Evolutionary conservation across 23 red algal species (phyloP).

Genomic region (Pyropia haitanensis): DNA sequence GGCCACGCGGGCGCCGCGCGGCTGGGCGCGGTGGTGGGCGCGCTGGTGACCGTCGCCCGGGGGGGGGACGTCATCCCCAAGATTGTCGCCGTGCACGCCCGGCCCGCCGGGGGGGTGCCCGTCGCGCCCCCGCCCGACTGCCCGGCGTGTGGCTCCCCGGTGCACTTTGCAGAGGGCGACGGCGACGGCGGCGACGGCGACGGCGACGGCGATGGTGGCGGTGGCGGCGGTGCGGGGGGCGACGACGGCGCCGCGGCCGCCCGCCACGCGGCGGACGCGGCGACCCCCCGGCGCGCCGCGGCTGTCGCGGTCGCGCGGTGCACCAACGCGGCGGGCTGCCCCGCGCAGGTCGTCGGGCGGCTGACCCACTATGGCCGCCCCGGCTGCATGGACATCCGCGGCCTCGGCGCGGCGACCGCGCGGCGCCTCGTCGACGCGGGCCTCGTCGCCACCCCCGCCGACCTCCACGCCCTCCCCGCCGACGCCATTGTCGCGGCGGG

Average conservation of each 20-base stretch:
- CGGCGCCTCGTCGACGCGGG: constrained; percentile 38
- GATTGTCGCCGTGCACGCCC: constrained; percentile 19
- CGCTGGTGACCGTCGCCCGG: constrained; percentile 37
- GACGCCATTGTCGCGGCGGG: constrained; percentile 28
- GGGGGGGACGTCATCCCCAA: constrained; percentile 81
- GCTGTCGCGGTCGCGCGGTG: constrained; percentile 9
- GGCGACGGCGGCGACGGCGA: constrained; percentile 10
- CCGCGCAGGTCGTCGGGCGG: constrained; percentile 24
- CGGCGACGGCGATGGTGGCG: not conserved
- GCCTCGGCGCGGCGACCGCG: constrained; percentile 42
- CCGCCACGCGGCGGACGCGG: not conserved
- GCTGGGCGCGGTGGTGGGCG: constrained; percentile 28
- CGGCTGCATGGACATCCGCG: constrained; percentile 51
- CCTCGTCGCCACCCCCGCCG: constrained; percentile 15
- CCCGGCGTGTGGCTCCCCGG: constrained; percentile 25
- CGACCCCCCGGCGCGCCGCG: not conserved
- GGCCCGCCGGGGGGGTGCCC: not conserved
- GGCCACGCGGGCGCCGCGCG: constrained; percentile 29
- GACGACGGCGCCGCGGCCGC: not conserved
- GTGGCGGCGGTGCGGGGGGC: not conserved
- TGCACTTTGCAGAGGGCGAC: constrained; percentile 2
- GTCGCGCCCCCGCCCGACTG: constrained; percentile 15
- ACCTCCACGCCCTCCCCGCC: constrained; percentile 41
- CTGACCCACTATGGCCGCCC: constrained; percentile 35
- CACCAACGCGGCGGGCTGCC: constrained; percentile 26